A percentile compares a stretch with the other conserved stretches of the same genome.
Conservation (phyloP, 768 basidiomycete genomes). For the Cyclocybe aegerita region DNA sequence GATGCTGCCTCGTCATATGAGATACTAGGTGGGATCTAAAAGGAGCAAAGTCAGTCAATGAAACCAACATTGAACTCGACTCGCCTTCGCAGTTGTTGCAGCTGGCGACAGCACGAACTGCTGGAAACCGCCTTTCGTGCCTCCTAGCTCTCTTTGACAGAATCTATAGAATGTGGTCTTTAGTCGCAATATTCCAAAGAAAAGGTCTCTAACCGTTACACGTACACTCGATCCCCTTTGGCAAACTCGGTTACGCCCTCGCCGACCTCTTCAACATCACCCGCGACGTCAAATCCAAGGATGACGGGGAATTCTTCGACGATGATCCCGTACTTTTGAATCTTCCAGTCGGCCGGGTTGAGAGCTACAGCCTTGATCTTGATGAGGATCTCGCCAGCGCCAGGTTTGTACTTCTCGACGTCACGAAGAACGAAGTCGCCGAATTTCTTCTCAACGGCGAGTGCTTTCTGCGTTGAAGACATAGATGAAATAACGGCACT, state of each 20-base stretch:
- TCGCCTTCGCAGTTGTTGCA: constrained; percentile 39
- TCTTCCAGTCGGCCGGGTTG: constrained; percentile 46
- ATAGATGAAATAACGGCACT: constrained; percentile 7
- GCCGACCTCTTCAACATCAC: constrained; percentile 50
- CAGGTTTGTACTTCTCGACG: constrained; percentile 24
- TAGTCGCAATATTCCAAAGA: not conserved
- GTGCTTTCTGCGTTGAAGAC: constrained; percentile 27
- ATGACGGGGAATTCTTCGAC: constrained; percentile 41
- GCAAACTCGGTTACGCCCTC: constrained; percentile 49
- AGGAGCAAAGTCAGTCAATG: not conserved
- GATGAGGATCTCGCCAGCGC: constrained; percentile 40
- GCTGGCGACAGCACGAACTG: constrained; percentile 41
- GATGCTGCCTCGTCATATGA: constrained; percentile 40
- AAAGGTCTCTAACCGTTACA: not conserved
- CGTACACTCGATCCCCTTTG: constrained; percentile 55
- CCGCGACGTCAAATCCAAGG: constrained; percentile 50
- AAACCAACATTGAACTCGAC: not conserved
- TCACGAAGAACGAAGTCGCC: constrained; percentile 19
- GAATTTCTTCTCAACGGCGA: constrained; percentile 20
- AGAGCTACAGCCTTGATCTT: constrained; percentile 38
- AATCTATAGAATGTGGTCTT: constrained; percentile 7
- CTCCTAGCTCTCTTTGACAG: constrained; percentile 40
- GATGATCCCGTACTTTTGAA: constrained; percentile 24
- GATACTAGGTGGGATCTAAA: constrained; percentile 26
- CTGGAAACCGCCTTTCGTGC: constrained; percentile 40